Percentiles rank a stretch among this genome's conserved stretches.
These are phyloP conservation scores for Hemerocallis citrina DNA, from an alignment of 106 monocot genomes.

Conservation along the genomic window DNA sequence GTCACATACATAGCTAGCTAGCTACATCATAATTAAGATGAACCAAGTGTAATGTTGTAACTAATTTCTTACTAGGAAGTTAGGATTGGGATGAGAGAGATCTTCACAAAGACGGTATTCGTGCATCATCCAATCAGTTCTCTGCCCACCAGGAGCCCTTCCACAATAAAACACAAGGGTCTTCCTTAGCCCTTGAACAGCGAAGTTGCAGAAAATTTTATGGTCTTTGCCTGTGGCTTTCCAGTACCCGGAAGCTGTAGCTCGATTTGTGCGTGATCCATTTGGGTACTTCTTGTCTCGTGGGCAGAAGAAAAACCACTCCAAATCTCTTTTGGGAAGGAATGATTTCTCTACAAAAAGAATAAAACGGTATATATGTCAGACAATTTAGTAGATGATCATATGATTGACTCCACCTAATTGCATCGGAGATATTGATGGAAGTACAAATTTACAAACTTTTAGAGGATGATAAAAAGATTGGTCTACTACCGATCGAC, in stretches of 20 bases:
- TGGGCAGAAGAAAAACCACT: constrained; percentile 97
- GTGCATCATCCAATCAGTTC: constrained; percentile 93
- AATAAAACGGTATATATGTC: background rate
- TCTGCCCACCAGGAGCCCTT: constrained; percentile 77
- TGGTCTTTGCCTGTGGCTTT: constrained; percentile 90
- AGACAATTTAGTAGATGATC: too few species aligned
- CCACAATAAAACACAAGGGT: constrained; percentile 89
- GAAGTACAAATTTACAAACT: too few species aligned
- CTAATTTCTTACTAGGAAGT: constrained; percentile 80
- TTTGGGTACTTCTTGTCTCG: constrained; percentile 82
- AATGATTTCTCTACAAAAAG: constrained; percentile 71
- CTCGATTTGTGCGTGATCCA: constrained; percentile 83
- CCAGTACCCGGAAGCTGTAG: constrained; percentile 73
- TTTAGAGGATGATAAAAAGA: background rate
- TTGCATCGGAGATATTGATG: background rate
- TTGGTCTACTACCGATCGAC: background rate
- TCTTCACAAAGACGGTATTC: constrained; percentile 82
- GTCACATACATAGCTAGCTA: too few species aligned
- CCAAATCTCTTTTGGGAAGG: constrained; percentile 71
- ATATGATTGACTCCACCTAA: too few species aligned
- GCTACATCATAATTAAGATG: too few species aligned
- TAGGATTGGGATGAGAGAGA: constrained; percentile 37
- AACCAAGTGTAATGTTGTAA: too few species aligned
- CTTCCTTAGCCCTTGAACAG: constrained; percentile 51
- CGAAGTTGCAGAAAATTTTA: constrained; percentile 48